These are phyloP conservation scores for Pseudogymnoascus sp. DNA, from an alignment of 2,329 filamentous ascomycete species.

Conservation along the genomic window DNA sequence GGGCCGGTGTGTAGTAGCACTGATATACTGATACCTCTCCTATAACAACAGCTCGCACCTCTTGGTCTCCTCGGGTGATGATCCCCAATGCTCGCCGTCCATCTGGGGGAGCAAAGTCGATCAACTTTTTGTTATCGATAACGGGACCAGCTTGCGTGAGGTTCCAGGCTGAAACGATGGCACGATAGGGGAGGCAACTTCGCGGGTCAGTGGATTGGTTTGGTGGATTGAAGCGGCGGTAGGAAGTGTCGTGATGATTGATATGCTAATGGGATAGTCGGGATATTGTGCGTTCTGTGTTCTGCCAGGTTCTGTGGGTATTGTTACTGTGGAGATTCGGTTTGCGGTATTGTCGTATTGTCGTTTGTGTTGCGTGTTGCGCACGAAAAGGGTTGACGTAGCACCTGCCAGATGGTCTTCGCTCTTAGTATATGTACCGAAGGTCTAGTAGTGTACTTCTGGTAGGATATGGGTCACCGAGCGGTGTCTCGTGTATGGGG, in stretches of 20 bases:
- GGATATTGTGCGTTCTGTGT: neutral
- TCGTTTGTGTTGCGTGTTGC: neutral
- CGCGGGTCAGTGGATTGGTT: neutral
- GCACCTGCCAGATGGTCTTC: neutral
- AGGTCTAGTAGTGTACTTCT: neutral
- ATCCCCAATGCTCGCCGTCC: constrained; percentile 1
- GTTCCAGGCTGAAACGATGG: neutral
- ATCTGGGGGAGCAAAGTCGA: neutral
- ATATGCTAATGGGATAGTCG: neutral
- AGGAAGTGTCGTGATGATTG: neutral
- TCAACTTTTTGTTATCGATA: constrained; percentile 1
- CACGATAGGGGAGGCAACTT: neutral
- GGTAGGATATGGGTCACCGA: neutral
- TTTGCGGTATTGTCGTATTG: neutral
- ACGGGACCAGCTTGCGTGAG: neutral
- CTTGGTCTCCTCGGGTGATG: neutral
- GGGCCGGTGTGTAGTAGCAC: neutral
- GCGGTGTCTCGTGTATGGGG: constrained; percentile 4
- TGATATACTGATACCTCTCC: neutral
- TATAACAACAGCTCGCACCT: neutral
- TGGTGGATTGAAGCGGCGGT: neutral
- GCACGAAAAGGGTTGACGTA: neutral
- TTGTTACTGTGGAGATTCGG: neutral
- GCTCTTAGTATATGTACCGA: neutral
- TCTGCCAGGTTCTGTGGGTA: neutral